Percentiles rank a stretch among this genome's conserved stretches.
These are phyloP conservation scores for Sabuloglossum arenarium DNA, from an alignment of 495 filamentous ascomycete species.

Conservation along the genomic window DNA sequence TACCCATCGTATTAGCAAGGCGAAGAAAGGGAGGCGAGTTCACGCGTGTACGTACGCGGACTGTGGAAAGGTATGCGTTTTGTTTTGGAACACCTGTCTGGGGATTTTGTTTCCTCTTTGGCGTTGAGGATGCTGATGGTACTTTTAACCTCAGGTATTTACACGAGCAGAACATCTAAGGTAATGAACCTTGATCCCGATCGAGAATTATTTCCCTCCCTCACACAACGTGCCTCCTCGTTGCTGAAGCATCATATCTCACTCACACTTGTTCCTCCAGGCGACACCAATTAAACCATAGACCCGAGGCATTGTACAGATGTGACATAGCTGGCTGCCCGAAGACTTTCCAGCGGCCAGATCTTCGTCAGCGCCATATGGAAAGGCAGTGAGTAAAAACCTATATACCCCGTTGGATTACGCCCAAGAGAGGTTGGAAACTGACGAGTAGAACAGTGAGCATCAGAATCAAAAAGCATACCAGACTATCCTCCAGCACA, in stretches of 20 bases:
- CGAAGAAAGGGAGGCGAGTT: slow-evolving; percentile 65
- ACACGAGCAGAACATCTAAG: slow-evolving; percentile 74
- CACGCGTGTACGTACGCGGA: slow-evolving; percentile 43
- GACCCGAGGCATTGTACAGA: slow-evolving; percentile 39
- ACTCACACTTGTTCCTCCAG: slow-evolving; percentile 21
- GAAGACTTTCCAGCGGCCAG: slow-evolving; percentile 44
- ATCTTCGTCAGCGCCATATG: slow-evolving; percentile 59
- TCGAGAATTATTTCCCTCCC: not conserved
- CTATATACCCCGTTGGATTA: no score
- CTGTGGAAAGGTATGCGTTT: slow-evolving; percentile 38
- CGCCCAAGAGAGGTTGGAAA: not conserved
- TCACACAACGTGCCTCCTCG: no score
- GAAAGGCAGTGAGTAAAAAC: slow-evolving; percentile 54
- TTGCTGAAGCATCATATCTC: not conserved
- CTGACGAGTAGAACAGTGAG: not conserved
- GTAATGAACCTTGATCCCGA: slow-evolving; percentile 20
- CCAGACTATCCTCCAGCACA: not conserved
- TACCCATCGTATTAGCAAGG: slow-evolving; percentile 56
- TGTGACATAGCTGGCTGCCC: slow-evolving; percentile 45
- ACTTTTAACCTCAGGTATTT: slow-evolving; percentile 33
- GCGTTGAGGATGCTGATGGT: slow-evolving; percentile 1
- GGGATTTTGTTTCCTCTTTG: not conserved
- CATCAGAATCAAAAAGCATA: not conserved
- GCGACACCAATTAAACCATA: slow-evolving; percentile 77
- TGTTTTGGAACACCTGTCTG: not conserved